A percentile compares a stretch with the other conserved stretches of the same genome.
Conservation (phyloP, 1,139 yeast genomes). For the Pichia sp. region DNA sequence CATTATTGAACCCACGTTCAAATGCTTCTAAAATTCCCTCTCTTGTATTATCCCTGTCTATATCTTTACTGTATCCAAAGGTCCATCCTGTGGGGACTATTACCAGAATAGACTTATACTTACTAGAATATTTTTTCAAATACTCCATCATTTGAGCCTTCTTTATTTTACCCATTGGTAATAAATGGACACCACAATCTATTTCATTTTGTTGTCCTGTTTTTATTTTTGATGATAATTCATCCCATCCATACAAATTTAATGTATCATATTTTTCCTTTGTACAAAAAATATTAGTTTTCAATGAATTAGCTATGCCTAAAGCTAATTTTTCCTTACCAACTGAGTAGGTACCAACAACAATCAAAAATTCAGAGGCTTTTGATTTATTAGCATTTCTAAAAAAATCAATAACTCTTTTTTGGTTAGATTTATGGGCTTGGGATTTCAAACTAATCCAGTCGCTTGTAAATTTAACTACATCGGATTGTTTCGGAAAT, state of each 20-base stretch:
- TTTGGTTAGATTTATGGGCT: constrained; percentile 24
- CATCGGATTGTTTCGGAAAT: constrained; percentile 72
- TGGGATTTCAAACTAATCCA: constrained; percentile 39
- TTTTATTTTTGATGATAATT: constrained; percentile 14
- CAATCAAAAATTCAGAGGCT: constrained; percentile 39
- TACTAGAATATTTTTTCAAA: constrained; percentile 41
- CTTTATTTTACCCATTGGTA: constrained; percentile 40
- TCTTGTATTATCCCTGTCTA: neutral
- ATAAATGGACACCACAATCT: constrained; percentile 61
- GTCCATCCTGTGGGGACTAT: constrained; percentile 89
- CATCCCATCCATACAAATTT: constrained; percentile 35
- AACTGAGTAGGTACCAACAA: constrained; percentile 86
- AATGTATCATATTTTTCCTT: constrained; percentile 44
- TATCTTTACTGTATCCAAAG: constrained; percentile 29
- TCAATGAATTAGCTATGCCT: constrained; percentile 51
- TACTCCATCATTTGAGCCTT: constrained; percentile 42
- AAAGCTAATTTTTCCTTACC: constrained; percentile 87
- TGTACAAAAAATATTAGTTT: constrained; percentile 47
- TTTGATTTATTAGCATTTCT: neutral
- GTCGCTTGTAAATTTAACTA: constrained; percentile 51
- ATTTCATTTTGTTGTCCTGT: constrained; percentile 28
- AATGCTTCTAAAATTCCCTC: neutral
- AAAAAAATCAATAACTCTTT: constrained; percentile 40
- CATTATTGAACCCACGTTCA: constrained; percentile 7
- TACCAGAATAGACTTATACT: constrained; percentile 55